Base-by-base conservation (phyloP, 345 rosid species). In the Salix arbutifolia region DNA sequence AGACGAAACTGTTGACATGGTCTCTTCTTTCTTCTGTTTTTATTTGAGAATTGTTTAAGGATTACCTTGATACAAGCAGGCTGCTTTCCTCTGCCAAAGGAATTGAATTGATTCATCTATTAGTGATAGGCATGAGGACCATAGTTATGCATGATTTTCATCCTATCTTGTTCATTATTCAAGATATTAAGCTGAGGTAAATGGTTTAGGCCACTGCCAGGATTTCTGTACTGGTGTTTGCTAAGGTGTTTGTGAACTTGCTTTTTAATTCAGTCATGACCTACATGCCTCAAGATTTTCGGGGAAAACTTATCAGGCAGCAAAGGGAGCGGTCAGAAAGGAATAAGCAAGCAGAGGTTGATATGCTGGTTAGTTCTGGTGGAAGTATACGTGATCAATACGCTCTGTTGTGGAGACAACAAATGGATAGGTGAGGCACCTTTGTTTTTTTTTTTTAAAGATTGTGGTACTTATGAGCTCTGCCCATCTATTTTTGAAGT, bases 261-360 rank as follows among this genome's bases (percentile, higher is more conserved):
- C 60, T 76, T 84, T 76, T 84, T 76, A 89, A 95, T 84, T 76
- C 89, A 95, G 99, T 95, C 74, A 95, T 95, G 99, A 95, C 99
- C 76, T 95, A 95, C 89, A 85, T 95, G 97, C 99, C 99, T 86
- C 99, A 95, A 90, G 99, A 95, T 84, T 95, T 95, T 79, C 96
- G 99, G 21, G 99, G 97, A 72, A 88, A 92, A 19, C 83, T 95
- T 69, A 91, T 95, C 77, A 85, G 87, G 81, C 97, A 90, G 83
- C 97, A 93, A 82, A 90, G 89, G 82, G 99, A 95, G 76, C 85
- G 99, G 38, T 95, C 99, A n/a, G 99, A 95, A 87, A 93, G 91
- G 86, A 95, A 91, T 86, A 95, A 90, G 91, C 97, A 93, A 86
- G 97, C 96, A 28, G 97, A 89, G 82, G 97, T 93, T 84, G 97